phyloP scores from a whole-genome alignment of 164 flowering plant species.

The Vitis amurensis region DNA sequence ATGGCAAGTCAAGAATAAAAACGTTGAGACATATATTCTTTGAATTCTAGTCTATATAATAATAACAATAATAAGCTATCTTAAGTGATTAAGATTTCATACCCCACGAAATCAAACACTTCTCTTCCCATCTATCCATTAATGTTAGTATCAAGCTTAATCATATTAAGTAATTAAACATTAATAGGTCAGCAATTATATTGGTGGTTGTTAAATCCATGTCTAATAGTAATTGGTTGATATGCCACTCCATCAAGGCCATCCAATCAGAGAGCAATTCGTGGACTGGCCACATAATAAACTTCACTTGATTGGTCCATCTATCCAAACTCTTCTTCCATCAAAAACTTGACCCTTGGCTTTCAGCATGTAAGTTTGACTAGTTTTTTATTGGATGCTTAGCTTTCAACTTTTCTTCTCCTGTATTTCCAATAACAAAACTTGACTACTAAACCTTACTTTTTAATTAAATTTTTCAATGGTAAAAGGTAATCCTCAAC shows the following conservation, averaged over 20 bases:
- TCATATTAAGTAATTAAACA: slow-evolving; percentile 20
- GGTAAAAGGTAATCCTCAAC: too few species aligned
- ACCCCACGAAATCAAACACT: slow-evolving; percentile 53
- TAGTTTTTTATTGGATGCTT: too few species aligned
- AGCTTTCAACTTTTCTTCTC: too few species aligned
- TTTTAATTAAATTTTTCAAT: too few species aligned
- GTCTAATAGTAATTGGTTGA: slow-evolving; percentile 9
- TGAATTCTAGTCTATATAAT: not conserved
- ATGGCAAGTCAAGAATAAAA: slow-evolving; percentile 37
- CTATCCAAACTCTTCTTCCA: too few species aligned
- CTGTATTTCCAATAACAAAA: too few species aligned
- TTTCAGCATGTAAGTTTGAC: too few species aligned
- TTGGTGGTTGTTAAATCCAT: slow-evolving; percentile 23
- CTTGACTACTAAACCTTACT: too few species aligned
- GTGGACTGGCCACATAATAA: not conserved
- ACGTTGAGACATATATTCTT: slow-evolving; percentile 5
- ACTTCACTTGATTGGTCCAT: not conserved
- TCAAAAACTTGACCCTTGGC: too few species aligned
- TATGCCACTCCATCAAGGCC: not conserved
- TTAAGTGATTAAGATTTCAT: slow-evolving; percentile 51
- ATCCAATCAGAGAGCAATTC: not conserved
- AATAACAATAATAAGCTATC: slow-evolving; percentile 24
- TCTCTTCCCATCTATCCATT: slow-evolving; percentile 19
- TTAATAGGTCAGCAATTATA: not conserved
- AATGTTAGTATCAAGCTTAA: slow-evolving; percentile 18